Percentiles rank a stretch among this genome's conserved stretches.
Evolutionary conservation across 176 grass and related monocot species (phyloP).

Genomic region (Raddia distichophylla): DNA sequence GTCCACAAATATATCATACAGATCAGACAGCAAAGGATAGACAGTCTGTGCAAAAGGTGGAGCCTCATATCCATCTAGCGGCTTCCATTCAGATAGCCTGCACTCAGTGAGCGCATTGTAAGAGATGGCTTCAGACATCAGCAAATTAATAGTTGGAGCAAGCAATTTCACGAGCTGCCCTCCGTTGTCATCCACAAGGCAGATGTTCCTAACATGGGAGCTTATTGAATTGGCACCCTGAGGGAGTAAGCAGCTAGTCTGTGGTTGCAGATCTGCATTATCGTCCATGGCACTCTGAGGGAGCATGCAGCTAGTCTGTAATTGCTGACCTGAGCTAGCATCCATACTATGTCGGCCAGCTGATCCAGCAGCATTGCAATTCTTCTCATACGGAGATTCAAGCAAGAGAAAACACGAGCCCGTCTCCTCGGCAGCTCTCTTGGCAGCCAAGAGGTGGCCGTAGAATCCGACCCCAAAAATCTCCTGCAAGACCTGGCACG

Average conservation of each 20-base stretch:
- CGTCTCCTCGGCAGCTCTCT: slow-evolving; percentile 74
- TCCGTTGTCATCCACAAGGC: slow-evolving; percentile 57
- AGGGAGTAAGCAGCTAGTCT: slow-evolving; percentile 58
- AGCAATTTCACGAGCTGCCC: slow-evolving; percentile 58
- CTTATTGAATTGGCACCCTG: slow-evolving; percentile 43
- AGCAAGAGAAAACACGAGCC: slow-evolving; percentile 75
- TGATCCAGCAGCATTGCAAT: slow-evolving; percentile 20
- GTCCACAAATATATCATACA: slow-evolving; percentile 71
- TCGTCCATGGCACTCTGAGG: slow-evolving; percentile 34
- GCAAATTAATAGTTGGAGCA: slow-evolving; percentile 53
- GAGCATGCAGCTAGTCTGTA: slow-evolving; percentile 49
- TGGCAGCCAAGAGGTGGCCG: slow-evolving; percentile 86
- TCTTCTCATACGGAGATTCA: slow-evolving; percentile 81
- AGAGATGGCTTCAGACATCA: slow-evolving; percentile 47
- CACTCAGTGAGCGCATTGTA: slow-evolving; percentile 34
- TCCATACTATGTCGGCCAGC: slow-evolving; percentile 18
- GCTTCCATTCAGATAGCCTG: slow-evolving; percentile 48
- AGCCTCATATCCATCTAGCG: slow-evolving; percentile 45
- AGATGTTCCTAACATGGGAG: slow-evolving; percentile 56
- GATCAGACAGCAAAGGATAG: slow-evolving; percentile 85
- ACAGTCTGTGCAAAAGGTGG: slow-evolving; percentile 76
- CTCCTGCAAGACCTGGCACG: slow-evolving; percentile 83
- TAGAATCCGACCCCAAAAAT: slow-evolving; percentile 92
- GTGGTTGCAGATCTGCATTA: slow-evolving; percentile 48
- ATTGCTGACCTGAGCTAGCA: slow-evolving; percentile 39